These are phyloP conservation scores for Erysiphe pulchra DNA, from an alignment of 2,329 filamentous ascomycete genomes.

Conservation along the genomic window DNA sequence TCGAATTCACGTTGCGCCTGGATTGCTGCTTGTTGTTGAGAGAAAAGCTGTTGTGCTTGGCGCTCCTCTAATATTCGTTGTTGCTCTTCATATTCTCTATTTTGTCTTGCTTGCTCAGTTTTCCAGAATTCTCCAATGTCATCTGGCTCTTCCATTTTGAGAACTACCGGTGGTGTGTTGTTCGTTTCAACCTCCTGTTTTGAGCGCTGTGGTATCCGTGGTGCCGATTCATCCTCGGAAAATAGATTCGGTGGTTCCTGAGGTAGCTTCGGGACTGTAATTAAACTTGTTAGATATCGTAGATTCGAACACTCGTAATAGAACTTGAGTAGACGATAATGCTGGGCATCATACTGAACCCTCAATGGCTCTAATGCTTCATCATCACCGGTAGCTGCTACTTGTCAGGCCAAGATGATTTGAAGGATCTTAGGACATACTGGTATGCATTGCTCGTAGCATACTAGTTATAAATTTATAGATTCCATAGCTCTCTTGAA, in stretches of 20 bases:
- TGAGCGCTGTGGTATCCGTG: constrained; percentile 56
- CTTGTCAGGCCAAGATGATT: constrained; percentile 1
- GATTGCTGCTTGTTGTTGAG: constrained; percentile 59
- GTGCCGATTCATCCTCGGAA: constrained; percentile 59
- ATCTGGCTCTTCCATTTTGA: constrained; percentile 57
- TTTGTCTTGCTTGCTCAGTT: constrained; percentile 68
- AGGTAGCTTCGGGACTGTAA: constrained; percentile 85
- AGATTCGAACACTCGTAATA: constrained; percentile 99
- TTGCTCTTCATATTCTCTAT: constrained; percentile 85
- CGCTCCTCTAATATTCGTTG: constrained; percentile 71
- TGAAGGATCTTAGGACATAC: constrained; percentile 22
- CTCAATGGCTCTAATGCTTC: constrained; percentile 77
- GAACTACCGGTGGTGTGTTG: constrained; percentile 41
- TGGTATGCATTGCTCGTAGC: constrained; percentile 90
- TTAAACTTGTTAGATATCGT: constrained; percentile 83
- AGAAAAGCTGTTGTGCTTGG: constrained; percentile 54
- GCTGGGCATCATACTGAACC: constrained; percentile 76
- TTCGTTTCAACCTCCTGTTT: constrained; percentile 46
- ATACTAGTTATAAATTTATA: constrained; percentile 99
- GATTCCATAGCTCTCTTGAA: constrained; percentile 95
- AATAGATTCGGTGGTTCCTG: constrained; percentile 81
- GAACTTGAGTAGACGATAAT: constrained; percentile 89
- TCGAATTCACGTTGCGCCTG: constrained; percentile 90
- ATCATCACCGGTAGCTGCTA: constrained; percentile 62
- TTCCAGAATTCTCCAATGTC: constrained; percentile 98